phyloP scores from a whole-genome alignment of 768 basidiomycete species.

The Phylloporus rhodoxanthus region DNA sequence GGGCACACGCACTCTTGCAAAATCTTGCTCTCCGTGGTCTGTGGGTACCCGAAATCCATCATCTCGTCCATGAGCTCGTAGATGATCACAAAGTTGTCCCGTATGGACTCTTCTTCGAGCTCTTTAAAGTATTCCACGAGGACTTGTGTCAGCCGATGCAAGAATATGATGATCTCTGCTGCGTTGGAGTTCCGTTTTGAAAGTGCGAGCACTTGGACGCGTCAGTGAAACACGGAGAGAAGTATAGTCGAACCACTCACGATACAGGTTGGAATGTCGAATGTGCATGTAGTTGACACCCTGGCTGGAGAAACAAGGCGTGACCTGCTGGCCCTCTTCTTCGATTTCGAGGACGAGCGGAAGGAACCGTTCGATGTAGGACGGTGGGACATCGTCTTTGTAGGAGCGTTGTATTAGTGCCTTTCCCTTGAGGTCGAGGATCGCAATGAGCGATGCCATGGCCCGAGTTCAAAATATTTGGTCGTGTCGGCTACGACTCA shows the following conservation, averaged over 20 bases:
- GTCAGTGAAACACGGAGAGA: neutral
- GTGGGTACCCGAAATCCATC: conserved; percentile 99
- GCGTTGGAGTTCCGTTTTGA: conserved; percentile 96
- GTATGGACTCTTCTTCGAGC: conserved; percentile 96
- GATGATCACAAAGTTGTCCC: conserved; percentile 99
- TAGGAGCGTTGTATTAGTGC: conserved; percentile 95
- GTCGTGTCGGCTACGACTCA: neutral
- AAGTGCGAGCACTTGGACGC: conserved; percentile 73
- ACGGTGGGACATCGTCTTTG: conserved; percentile 87
- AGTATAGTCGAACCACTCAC: conserved; percentile 42
- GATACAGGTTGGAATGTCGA: conserved; percentile 93
- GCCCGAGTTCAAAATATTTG: neutral
- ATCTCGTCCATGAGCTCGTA: conserved; percentile 99
- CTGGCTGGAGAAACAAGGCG: conserved; percentile 92
- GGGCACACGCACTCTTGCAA: conserved; percentile 77
- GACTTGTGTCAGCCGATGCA: conserved; percentile 89
- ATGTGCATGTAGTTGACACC: conserved; percentile 99
- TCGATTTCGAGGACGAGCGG: conserved; percentile 92
- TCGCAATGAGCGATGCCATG: conserved; percentile 76
- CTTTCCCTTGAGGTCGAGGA: conserved; percentile 98
- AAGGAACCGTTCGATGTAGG: conserved; percentile 89
- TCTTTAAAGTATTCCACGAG: conserved; percentile 99
- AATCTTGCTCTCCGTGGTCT: conserved; percentile 99
- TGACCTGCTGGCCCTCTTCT: conserved; percentile 94
- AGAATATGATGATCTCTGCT: conserved; percentile 92